Base-by-base conservation (phyloP, 495 filamentous ascomycete species). In the Penicillium longicatenatum region DNA sequence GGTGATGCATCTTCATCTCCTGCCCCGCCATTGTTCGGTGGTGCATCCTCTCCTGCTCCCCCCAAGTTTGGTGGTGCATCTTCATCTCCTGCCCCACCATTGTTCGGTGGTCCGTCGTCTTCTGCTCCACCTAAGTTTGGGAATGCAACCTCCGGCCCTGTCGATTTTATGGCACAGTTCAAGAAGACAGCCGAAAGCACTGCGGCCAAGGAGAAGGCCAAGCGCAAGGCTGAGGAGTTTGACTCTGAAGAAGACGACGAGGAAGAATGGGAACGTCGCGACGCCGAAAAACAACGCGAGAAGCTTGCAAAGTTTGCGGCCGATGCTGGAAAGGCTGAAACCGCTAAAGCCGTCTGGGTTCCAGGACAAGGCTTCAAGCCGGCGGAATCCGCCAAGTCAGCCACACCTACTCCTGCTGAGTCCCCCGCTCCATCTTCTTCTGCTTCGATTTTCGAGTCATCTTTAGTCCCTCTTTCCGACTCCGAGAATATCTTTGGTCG, bases 401-500 rank as follows among this genome's bases (percentile, higher is more conserved):
- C 50, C 14, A 10, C 50, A 17, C 35, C 50, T 16, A 29, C 20
- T n/a, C 20, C 50, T 26, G 9, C 12, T 8, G 50, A 29, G 20
- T 30, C 61, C 14, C 26, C 61, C 30, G 53, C 57, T 7, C 20
- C 66, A 12, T 43, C 58, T 9, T 22, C 57, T 30, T 24, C 57
- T 35, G 47, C 47, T 3, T 67, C 63, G 3, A 55, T 71, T 9
- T 69, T 67, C 39, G 63, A 59, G 11, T 64, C 69, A 21, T 62
- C 63, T 16, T 61, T 62, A 19, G 64, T 59, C 21, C 66, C 69
- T 1, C 24, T 73, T 1, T 56, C 63, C 42, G 69, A 71, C 37
- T 65, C 71, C 9, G 70, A 69, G 37, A 89, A 88, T 58, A 86
- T 87, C 22, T 89, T 89, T 55, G 79, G 84, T 50, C 81, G 87